Percentiles rank a stretch among this genome's conserved stretches.
Conservation (phyloP, 495 filamentous ascomycete genomes). For the Penicillium psychrofluorescens region DNA sequence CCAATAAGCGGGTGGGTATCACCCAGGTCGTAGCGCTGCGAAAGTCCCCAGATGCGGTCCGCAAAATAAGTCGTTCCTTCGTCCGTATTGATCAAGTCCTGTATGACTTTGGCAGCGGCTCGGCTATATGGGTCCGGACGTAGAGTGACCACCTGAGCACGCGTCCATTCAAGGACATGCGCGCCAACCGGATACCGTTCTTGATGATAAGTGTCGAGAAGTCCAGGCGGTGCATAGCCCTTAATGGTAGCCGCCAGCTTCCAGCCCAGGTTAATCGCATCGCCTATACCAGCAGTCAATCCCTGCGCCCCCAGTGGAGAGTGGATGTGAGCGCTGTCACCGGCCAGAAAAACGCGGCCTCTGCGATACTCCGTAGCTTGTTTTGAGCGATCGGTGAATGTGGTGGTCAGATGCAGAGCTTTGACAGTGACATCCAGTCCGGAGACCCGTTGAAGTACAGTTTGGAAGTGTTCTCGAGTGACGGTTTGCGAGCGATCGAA, state of each 20-base stretch:
- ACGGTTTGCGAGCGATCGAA: slow-evolving; percentile 16
- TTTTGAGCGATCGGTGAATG: slow-evolving; percentile 23
- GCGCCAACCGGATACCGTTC: slow-evolving; percentile 22
- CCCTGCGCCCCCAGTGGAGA: slow-evolving; percentile 40
- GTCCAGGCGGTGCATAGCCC: slow-evolving; percentile 15
- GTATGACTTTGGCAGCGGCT: slow-evolving; percentile 11
- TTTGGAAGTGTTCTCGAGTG: slow-evolving; percentile 20
- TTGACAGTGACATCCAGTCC: slow-evolving; percentile 14
- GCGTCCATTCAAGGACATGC: slow-evolving; percentile 24
- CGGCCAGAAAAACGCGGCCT: slow-evolving; percentile 37
- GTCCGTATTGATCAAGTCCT: slow-evolving; percentile 16
- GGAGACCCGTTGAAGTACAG: slow-evolving; percentile 14
- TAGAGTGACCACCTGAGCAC: slow-evolving; percentile 13
- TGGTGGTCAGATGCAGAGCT: slow-evolving; percentile 13
- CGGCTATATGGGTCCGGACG: slow-evolving; percentile 9
- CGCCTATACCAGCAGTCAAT: slow-evolving; percentile 42
- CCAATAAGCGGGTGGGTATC: slow-evolving; percentile 18
- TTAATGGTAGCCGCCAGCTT: slow-evolving; percentile 36
- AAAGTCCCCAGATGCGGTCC: slow-evolving; percentile 23
- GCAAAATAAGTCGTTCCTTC: slow-evolving; percentile 22
- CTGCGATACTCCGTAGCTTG: slow-evolving; percentile 15
- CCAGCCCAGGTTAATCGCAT: slow-evolving; percentile 43
- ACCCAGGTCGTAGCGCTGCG: slow-evolving; percentile 18
- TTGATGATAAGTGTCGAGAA: slow-evolving; percentile 23
- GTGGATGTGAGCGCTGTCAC: slow-evolving; percentile 44